Base-by-base conservation (phyloP, 306 rosid genomes). In the Vachellia collinsii region DNA sequence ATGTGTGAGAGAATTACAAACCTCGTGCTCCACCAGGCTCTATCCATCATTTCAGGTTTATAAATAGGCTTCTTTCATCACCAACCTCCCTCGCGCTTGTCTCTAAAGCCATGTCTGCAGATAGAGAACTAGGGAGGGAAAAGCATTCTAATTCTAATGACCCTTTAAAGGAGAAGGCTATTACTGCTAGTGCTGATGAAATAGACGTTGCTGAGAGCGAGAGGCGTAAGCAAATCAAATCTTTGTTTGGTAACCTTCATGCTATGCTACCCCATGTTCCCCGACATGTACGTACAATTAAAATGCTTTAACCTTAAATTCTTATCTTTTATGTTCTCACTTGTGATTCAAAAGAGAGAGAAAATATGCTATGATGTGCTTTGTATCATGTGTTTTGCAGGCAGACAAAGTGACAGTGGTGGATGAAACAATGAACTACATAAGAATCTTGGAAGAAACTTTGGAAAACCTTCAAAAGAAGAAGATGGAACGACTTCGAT, bases 11-110 rank as follows among this genome's bases (percentile, higher is more conserved):
- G 53, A 20, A 42, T 19, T 4, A 42, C 3, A 20, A 68, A 41
- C 13, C n/a, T 63, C 12, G 51, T 6, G 36, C 41, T 62, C 36
- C 69, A 16, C 34, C 34, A 29, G 34, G 34, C 34, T 29, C 34
- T 29, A 29, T 29, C 34, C 34, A 83, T 87, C 84, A 29, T 4
- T 23, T 83, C 48, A 85, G 85, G 89, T 80, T 50, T 50, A 75
- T 89, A 78, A 83, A 85, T 83, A 87, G 86, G 34, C 69, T 80
- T 10, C 54, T n/a, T 78, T 68, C 58, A 70, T 25, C 54, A 54
- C 7, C 25, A 20, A 37, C 76, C 84, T 38, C 59, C 25, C 51
- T 11, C 67, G 66, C 39, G 13, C 10, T 3, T 54, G 0, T 39
- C 17, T 61, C 36, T 20, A 11, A 4, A 59, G 16, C 65, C 37